phyloP scores from a whole-genome alignment of 148 eudicot genomes.

The Pharnaceum exiguum region DNA sequence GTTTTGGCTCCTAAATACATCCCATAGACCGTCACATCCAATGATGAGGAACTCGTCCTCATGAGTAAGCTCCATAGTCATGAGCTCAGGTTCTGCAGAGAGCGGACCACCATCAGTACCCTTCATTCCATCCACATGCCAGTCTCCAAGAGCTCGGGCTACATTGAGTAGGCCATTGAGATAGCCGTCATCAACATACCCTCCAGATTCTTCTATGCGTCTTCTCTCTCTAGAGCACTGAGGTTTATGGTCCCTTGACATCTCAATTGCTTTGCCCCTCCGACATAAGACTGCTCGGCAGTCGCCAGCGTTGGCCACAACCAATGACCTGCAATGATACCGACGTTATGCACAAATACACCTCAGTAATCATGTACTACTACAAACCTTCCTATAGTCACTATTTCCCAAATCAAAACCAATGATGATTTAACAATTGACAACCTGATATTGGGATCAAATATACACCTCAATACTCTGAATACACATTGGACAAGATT shows the following conservation, averaged over 20 bases:
- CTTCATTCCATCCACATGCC: constrained; percentile 86
- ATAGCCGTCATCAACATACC: constrained; percentile 79
- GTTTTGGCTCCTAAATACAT: constrained; percentile 86
- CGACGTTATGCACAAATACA: neutral
- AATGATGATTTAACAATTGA: too few species aligned
- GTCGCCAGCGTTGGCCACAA: constrained; percentile 96
- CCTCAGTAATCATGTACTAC: too few species aligned
- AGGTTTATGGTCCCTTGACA: constrained; percentile 93
- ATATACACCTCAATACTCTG: too few species aligned
- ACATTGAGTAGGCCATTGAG: constrained; percentile 87
- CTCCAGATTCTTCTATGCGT: constrained; percentile 86
- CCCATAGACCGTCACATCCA: constrained; percentile 94
- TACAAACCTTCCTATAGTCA: too few species aligned
- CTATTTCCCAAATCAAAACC: too few species aligned
- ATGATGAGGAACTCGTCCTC: constrained; percentile 93
- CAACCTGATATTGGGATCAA: too few species aligned
- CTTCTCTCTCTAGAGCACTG: constrained; percentile 45
- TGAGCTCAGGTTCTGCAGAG: constrained; percentile 77
- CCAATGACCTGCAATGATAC: constrained; percentile 46
- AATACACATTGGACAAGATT: too few species aligned
- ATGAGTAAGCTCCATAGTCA: constrained; percentile 49
- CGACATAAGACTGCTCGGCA: constrained; percentile 89
- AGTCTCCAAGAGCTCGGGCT: constrained; percentile 87
- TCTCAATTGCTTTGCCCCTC: constrained; percentile 76
- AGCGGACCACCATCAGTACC: constrained; percentile 57